Base-by-base conservation (phyloP, 1,284 basidiomycete genomes). In the Ceratobasidium sp. region DNA sequence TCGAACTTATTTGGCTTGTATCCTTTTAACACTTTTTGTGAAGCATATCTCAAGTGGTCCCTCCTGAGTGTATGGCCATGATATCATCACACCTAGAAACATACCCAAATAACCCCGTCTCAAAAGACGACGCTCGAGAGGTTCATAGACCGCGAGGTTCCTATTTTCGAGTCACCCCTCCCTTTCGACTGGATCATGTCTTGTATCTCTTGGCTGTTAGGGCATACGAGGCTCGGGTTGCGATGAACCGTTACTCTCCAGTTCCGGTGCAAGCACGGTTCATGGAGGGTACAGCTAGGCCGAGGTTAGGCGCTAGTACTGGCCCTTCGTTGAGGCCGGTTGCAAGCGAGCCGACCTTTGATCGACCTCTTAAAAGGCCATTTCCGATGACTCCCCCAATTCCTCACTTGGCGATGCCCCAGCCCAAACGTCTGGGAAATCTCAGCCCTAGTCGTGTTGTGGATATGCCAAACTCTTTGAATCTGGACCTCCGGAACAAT, bases 21-120 rank as follows among this genome's bases (percentile, higher is more conserved):
- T 34, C 1, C 1, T n/a, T n/a, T 62, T 43, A 37, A 62, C 39
- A 75, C 48, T 41, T 48, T 56, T 41, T 34, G n/a, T 16, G 48
- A 77, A 92, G 90, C 75, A 85, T 92, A 66, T 92, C 91, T 9
- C 68, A 61, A 61, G 46, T 72, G 11, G 61, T 72, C 22, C 68
- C 76, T 80, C 80, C 29, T 37, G 66, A 19, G 80, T 81, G 61
- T 75, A 37, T 58, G n/a, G 9, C 31, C 39, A 27, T 34, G 62
- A 73, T 68, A 49, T 53, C 41, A 16, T 41, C 66, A 22, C 43
- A 81, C 19, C 41, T 74, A n/a, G 49, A 68, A 43, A 56, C 13
- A 29, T 72, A 61, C 31, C 31, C 68, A 22, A 11, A 24, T 22
- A 49, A 22, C 41, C 29, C 53, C 7, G 53, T 1, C 22, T 22